Evolutionary conservation across 495 filamentous ascomycete genomes (phyloP).

Genomic region (Opeltia flavorubescens): DNA sequence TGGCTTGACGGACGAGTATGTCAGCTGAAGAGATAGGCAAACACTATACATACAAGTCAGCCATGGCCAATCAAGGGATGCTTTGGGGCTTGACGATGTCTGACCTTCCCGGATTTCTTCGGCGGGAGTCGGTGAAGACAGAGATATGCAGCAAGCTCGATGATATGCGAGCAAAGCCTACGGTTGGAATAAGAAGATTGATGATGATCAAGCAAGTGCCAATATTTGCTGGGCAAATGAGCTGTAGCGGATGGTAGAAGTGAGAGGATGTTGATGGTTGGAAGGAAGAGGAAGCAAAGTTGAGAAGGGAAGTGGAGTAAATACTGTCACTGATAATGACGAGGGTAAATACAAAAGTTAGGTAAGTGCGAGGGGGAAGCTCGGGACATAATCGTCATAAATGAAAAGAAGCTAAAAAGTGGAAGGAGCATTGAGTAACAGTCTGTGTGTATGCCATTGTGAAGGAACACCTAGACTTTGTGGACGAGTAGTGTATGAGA

Average conservation of each 20-base stretch:
- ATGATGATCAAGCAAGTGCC: conserved; percentile 34
- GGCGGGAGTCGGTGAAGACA: conserved; percentile 6
- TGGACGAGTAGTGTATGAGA: not conserved
- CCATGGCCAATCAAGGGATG: not conserved
- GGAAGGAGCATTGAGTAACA: conserved; percentile 5
- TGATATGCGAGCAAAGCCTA: conserved; percentile 24
- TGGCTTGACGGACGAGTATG: not conserved
- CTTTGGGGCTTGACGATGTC: not conserved
- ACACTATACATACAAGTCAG: conserved; percentile 2
- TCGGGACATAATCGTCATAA: not conserved
- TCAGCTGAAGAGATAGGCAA: not conserved
- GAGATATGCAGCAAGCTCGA: conserved; percentile 15
- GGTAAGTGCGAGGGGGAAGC: conserved; percentile 8
- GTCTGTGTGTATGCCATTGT: no score
- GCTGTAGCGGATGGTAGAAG: conserved; percentile 30
- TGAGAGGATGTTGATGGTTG: conserved; percentile 16
- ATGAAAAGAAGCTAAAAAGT: not conserved
- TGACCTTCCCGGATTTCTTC: conserved; percentile 7
- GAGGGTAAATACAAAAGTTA: conserved; percentile 15
- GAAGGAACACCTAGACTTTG: no score
- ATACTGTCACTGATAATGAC: conserved; percentile 5
- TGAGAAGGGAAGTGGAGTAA: conserved; percentile 8
- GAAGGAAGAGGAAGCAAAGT: conserved; percentile 11
- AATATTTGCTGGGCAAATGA: conserved; percentile 35
- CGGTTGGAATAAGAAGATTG: conserved; percentile 32